A percentile compares a stretch with the other conserved stretches of the same genome.
Conservation (phyloP, 495 filamentous ascomycete genomes). For the Annulohypoxylon moriforme region DNA sequence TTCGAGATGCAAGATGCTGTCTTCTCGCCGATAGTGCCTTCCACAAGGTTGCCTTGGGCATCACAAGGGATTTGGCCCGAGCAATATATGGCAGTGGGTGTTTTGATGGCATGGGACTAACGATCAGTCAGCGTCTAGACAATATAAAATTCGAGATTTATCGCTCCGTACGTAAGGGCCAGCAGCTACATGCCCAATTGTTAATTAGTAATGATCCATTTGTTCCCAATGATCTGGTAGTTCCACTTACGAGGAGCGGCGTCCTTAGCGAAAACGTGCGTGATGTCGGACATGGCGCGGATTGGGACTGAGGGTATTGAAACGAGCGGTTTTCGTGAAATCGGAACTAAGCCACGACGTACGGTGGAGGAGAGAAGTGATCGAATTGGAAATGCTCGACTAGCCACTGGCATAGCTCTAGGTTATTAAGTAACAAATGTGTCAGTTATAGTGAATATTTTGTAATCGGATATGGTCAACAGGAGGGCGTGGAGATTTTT, state of each 20-base stretch:
- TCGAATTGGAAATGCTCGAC: constrained; percentile 37
- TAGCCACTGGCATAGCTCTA: constrained; percentile 33
- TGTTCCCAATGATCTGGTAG: background rate
- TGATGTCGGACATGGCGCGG: constrained; percentile 59
- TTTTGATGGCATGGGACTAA: constrained; percentile 90
- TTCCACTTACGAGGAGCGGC: constrained; percentile 62
- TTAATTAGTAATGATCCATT: constrained; percentile 7
- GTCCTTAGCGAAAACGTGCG: constrained; percentile 62
- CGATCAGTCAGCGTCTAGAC: constrained; percentile 23
- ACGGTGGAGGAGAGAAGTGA: constrained; percentile 28
- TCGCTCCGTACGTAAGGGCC: constrained; percentile 64
- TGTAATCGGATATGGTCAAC: constrained; percentile 16
- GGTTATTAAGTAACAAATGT: constrained; percentile 15
- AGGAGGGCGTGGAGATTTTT: constrained; percentile 28
- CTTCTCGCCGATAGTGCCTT: constrained; percentile 80
- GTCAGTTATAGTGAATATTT: background rate
- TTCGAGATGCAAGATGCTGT: constrained; percentile 80
- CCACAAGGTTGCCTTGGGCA: constrained; percentile 75
- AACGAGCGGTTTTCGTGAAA: constrained; percentile 28
- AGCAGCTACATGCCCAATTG: constrained; percentile 54
- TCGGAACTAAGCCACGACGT: constrained; percentile 32
- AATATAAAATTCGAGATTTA: background rate
- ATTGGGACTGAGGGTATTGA: constrained; percentile 27
- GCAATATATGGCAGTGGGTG: constrained; percentile 85
- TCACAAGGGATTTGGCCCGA: constrained; percentile 93